phyloP scores from a whole-genome alignment of 352 stramenopile genomes.

The Phytophthora aleatoria region DNA sequence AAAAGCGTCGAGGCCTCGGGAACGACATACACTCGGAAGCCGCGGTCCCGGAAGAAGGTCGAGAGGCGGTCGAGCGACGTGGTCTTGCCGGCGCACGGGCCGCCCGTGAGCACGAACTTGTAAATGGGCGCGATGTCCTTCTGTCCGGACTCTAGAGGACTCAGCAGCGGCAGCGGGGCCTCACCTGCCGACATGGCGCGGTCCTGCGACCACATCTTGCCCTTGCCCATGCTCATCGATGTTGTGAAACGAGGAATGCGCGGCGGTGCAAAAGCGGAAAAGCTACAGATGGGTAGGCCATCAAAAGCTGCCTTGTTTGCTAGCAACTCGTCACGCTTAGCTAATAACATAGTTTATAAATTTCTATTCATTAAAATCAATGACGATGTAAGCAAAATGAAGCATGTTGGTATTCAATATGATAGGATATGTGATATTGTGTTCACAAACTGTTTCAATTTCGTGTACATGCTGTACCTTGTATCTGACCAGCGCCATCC shows the following conservation, averaged over 20 bases:
- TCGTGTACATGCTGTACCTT: not conserved
- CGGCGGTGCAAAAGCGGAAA: constrained; percentile 13
- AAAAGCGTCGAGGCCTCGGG: constrained; percentile 96
- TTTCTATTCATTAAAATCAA: not conserved
- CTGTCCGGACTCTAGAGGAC: constrained; percentile 66
- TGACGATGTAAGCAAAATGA: too few relatives aligned
- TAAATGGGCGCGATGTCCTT: constrained; percentile 85
- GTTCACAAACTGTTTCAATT: not conserved
- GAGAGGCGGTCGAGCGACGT: constrained; percentile 92
- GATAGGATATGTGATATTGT: constrained; percentile 3
- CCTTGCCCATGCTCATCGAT: constrained; percentile 41
- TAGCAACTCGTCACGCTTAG: not conserved
- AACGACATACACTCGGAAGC: constrained; percentile 95
- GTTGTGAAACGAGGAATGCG: constrained; percentile 6
- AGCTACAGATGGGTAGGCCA: constrained; percentile 13
- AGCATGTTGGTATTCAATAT: not conserved
- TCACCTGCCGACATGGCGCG: constrained; percentile 37
- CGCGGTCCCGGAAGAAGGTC: constrained; percentile 91
- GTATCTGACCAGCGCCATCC: constrained; percentile 22
- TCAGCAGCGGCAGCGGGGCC: constrained; percentile 63
- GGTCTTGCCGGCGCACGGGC: constrained; percentile 95
- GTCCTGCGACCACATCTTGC: constrained; percentile 66
- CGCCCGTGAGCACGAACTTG: constrained; percentile 94
- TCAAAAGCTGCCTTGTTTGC: not conserved
- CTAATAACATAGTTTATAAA: not conserved